Conservation (phyloP, 306 rosid genomes). For the Inga oerstediana region DNA sequence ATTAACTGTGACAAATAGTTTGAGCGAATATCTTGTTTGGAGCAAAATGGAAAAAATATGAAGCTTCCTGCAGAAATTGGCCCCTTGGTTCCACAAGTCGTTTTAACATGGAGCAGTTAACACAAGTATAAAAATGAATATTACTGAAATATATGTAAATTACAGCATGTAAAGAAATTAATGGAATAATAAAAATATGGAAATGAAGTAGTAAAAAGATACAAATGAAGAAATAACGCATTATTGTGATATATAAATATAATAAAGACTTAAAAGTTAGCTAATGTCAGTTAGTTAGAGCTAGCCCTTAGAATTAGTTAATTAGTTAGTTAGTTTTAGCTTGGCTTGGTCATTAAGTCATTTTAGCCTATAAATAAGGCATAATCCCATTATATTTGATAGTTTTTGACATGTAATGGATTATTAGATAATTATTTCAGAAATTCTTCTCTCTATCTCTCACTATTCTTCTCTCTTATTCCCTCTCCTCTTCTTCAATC, state of each 20-base stretch:
- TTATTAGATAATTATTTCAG: too few species aligned
- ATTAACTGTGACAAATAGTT: background rate
- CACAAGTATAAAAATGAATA: background rate
- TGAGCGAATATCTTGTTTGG: background rate
- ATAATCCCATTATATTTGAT: too few species aligned
- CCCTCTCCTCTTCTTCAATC: too few species aligned
- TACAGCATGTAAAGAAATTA: constrained; percentile 3
- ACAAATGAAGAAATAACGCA: constrained; percentile 11
- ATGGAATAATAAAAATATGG: background rate
- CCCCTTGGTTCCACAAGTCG: background rate
- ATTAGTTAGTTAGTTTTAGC: too few species aligned
- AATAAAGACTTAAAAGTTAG: too few species aligned
- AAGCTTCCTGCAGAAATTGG: background rate
- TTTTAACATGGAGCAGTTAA: background rate
- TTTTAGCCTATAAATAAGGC: too few species aligned
- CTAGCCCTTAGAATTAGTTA: too few species aligned
- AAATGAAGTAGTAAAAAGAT: background rate
- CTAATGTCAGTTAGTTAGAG: too few species aligned
- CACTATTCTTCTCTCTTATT: too few species aligned
- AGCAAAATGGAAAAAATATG: background rate
- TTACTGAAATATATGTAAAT: background rate
- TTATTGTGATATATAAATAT: background rate
- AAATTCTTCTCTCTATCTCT: too few species aligned
- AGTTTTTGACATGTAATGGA: too few species aligned
- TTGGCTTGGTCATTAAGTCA: too few species aligned